Evolutionary conservation across 495 filamentous ascomycete genomes (phyloP).

Genomic region (Lophiostoma macrostomum): DNA sequence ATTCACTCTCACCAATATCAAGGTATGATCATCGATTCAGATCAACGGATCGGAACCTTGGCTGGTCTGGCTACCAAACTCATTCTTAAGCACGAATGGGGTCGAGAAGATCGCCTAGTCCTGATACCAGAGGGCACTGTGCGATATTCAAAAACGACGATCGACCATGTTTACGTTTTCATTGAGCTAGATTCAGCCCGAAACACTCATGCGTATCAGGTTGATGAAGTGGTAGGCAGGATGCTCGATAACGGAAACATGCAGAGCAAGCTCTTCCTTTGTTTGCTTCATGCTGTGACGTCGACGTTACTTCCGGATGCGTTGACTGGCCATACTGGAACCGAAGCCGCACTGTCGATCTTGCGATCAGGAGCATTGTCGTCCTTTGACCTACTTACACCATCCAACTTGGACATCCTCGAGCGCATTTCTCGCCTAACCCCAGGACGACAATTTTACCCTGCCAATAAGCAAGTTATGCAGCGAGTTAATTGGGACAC

Average conservation of each 20-base stretch:
- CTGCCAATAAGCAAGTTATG: slow-evolving; percentile 31
- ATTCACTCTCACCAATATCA: slow-evolving; percentile 20
- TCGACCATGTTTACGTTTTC: slow-evolving; percentile 40
- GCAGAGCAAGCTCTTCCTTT: slow-evolving; percentile 21
- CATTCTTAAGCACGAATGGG: neutral
- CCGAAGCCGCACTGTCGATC: slow-evolving; percentile 9
- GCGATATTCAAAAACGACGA: slow-evolving; percentile 47
- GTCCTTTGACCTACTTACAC: slow-evolving; percentile 18
- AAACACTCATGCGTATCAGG: slow-evolving; percentile 9
- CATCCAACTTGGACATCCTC: slow-evolving; percentile 26
- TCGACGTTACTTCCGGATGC: slow-evolving; percentile 12
- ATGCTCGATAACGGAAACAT: slow-evolving; percentile 19
- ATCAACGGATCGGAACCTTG: slow-evolving; percentile 19
- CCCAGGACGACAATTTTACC: slow-evolving; percentile 57
- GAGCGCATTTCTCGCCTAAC: slow-evolving; percentile 50
- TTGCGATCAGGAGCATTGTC: slow-evolving; percentile 4
- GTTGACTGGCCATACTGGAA: slow-evolving; percentile 17
- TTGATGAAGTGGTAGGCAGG: slow-evolving; percentile 9
- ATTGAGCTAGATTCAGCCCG: neutral
- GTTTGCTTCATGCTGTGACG: slow-evolving; percentile 23
- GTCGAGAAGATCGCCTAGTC: slow-evolving; percentile 2
- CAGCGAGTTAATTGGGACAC: slow-evolving; percentile 15
- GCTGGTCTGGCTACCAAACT: slow-evolving; percentile 18
- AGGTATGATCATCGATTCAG: slow-evolving; percentile 19
- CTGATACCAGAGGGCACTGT: slow-evolving; percentile 20